These are phyloP conservation scores for Davidsoniella australis DNA, from an alignment of 2,329 filamentous ascomycete genomes.

Conservation along the genomic window DNA sequence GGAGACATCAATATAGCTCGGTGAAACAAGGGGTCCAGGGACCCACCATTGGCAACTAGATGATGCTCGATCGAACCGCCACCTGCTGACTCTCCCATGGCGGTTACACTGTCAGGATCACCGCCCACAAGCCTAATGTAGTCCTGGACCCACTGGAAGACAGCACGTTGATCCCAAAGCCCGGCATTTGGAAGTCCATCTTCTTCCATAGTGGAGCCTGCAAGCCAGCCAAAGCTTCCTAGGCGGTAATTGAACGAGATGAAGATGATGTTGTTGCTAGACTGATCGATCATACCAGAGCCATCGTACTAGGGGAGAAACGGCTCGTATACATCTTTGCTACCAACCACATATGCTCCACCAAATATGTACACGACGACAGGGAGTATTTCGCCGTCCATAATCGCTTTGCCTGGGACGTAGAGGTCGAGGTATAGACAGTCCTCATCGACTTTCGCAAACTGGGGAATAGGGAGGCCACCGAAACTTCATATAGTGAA, in stretches of 20 bases:
- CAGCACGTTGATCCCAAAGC: conserved; percentile 26
- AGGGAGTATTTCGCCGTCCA: conserved; percentile 22
- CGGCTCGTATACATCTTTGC: conserved; percentile 22
- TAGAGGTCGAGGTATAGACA: conserved; percentile 34
- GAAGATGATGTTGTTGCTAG: conserved; percentile 26
- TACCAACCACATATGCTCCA: conserved; percentile 27
- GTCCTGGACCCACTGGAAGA: conserved; percentile 31
- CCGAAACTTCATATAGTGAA: conserved; percentile 15
- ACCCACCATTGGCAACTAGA: conserved; percentile 27
- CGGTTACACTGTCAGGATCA: conserved; percentile 28
- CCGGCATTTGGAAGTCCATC: conserved; percentile 27
- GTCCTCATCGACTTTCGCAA: conserved; percentile 23
- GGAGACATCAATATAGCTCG: conserved; percentile 21
- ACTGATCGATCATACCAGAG: conserved; percentile 20
- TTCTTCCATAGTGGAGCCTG: conserved; percentile 26
- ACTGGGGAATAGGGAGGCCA: conserved; percentile 19
- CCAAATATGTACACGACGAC: conserved; percentile 30
- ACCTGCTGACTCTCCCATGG: conserved; percentile 34
- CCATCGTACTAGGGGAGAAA: conserved; percentile 24
- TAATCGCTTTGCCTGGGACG: conserved; percentile 26
- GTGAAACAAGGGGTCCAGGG: conserved; percentile 26
- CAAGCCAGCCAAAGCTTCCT: conserved; percentile 30
- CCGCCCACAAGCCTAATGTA: conserved; percentile 30
- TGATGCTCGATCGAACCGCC: conserved; percentile 34
- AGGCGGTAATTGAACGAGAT: conserved; percentile 32